Evolutionary conservation across 345 rosid genomes (phyloP).

Genomic region (Physaria fendleri): DNA sequence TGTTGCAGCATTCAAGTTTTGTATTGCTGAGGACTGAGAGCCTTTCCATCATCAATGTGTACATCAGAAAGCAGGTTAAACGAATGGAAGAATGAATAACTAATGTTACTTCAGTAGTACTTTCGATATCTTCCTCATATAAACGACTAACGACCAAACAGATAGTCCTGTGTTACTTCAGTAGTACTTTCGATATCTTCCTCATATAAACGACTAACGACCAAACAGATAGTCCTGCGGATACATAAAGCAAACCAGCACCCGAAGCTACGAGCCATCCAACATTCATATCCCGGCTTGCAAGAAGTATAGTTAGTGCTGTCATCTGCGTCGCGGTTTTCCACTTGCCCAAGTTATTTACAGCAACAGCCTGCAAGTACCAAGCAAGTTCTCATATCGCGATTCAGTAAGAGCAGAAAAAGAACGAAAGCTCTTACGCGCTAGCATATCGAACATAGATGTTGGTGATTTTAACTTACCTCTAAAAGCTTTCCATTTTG

Average conservation of each 20-base stretch:
- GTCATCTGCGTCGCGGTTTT: constrained; percentile 97
- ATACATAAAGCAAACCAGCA: constrained; percentile 73
- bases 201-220: constrained; percentile 77
- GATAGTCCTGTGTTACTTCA: constrained; percentile 89
- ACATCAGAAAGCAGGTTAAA: not conserved
- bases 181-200: constrained; percentile 70
- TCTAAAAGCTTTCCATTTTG: constrained; percentile 75
- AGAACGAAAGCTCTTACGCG: not conserved
- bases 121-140: constrained; percentile 76
- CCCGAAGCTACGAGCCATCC: constrained; percentile 71
- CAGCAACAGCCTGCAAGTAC: constrained; percentile 80
- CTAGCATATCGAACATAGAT: not conserved
- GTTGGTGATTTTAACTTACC: constrained; percentile 37
- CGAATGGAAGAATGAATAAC: constrained; percentile 2
- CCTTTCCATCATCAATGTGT: not conserved
- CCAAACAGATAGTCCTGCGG: constrained; percentile 90
- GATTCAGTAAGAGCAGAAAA: not conserved
- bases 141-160: constrained; percentile 75
- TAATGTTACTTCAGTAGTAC: constrained; percentile 63
- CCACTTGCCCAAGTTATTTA: constrained; percentile 96
- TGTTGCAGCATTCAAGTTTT: not conserved
- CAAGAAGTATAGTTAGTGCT: constrained; percentile 84
- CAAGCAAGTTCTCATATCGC: not conserved
- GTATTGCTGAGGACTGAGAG: not conserved
- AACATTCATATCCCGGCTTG: constrained; percentile 70